Evolutionary conservation across 2,329 filamentous ascomycete species (phyloP), one percentile per base, ranked within the genome.

Genomic region (Cladophialophora bantiana): DNA sequence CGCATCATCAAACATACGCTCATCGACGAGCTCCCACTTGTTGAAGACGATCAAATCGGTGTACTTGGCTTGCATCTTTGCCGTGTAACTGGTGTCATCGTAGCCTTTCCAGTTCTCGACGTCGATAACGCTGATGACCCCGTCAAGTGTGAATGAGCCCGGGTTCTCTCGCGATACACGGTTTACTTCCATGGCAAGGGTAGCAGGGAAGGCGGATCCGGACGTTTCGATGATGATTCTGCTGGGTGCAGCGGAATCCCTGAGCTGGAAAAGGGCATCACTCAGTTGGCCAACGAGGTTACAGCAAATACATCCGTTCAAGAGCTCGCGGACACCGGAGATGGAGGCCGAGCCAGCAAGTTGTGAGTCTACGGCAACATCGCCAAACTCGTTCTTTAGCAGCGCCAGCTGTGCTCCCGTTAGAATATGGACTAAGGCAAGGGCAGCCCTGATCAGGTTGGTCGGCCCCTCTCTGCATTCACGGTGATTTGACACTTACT

Each of bases 281-380:
- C 88, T 87, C 7, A 99, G 88, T 78, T 96, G 92, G 15, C 95
- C 95, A 68, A 99, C 94, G 32, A 98, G 90, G 77, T 98, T 98
- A 83, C 95, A 99, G 86, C 95, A 99, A 79, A 99, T 98, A 81
- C 95, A 98, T 72, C 94, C 95, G 78, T 97, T 96, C 62, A 99
- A 89, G 0, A 99, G 86, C 79, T 99, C 95, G 74, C 91, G 91
- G 4, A 97, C 94, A 63, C 93, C 94, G 0, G 92, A 90, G 72
- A 99, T 93, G 69, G 94, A 89, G 58, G 88, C 88, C 13, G 90
- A 90, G 0, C 90, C 85, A 15, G 95, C 94, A 35, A 99, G 89
- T 78, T 97, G 92, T 1, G 92, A 95, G 83, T 99, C 95, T 77
- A 99, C 86, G 40, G 93, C 94, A 50, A 99, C 81, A 78, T 98